Evolutionary conservation across 2,329 filamentous ascomycete species (phyloP).

Genomic region (Penicillium sclerotigenum): DNA sequence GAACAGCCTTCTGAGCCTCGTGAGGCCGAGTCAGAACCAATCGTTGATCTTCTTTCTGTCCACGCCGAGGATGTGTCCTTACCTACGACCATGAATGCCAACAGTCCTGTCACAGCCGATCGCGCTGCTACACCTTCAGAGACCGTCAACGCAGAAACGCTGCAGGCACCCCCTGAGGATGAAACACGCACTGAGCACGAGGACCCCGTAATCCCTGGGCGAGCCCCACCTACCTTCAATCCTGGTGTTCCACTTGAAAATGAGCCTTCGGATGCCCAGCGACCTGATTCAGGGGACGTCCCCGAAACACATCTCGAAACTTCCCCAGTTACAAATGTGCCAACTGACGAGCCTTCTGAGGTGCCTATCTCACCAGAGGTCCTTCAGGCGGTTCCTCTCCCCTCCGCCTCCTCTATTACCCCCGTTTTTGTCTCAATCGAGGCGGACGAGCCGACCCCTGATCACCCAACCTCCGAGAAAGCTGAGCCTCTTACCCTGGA

Average conservation of each 20-base stretch:
- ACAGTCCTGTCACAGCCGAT: conserved; percentile 13
- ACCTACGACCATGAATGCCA: conserved; percentile 13
- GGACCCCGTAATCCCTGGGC: conserved; percentile 24
- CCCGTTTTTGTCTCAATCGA: conserved; percentile 21
- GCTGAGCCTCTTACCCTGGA: conserved; percentile 25
- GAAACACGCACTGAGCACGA: conserved; percentile 25
- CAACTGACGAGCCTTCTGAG: conserved; percentile 15
- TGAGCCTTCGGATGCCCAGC: conserved; percentile 23
- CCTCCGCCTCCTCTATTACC: conserved; percentile 17
- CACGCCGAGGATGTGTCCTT: conserved; percentile 19
- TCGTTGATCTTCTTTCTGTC: conserved; percentile 19
- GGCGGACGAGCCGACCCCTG: conserved; percentile 24
- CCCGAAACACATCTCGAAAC: conserved; percentile 24
- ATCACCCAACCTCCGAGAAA: conserved; percentile 22
- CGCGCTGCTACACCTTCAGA: conserved; percentile 11
- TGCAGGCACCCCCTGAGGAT: conserved; percentile 21
- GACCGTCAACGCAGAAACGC: conserved; percentile 14
- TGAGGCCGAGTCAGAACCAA: conserved; percentile 23
- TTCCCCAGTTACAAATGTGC: conserved; percentile 15
- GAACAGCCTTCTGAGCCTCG: conserved; percentile 3
- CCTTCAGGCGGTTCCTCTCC: conserved; percentile 18
- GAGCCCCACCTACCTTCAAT: conserved; percentile 32
- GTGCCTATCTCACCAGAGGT: conserved; percentile 11
- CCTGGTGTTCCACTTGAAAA: conserved; percentile 29
- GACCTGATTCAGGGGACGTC: conserved; percentile 20